Conservation (phyloP, 2,329 filamentous ascomycete genomes). For the Coniochaeta ligniaria region DNA sequence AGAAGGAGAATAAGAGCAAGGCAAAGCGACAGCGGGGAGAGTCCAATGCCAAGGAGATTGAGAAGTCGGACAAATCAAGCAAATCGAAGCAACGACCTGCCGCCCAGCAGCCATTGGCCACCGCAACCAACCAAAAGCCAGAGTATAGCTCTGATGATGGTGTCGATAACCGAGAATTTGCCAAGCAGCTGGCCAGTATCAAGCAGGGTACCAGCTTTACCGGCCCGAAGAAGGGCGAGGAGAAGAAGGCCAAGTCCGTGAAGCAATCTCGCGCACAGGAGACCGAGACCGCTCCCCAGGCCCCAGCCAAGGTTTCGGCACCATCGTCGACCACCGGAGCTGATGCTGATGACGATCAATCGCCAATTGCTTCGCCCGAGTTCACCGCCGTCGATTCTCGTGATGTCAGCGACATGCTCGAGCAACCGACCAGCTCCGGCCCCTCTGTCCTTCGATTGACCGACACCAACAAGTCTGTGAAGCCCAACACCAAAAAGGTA, state of each 20-base stretch:
- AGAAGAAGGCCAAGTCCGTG: constrained; percentile 61
- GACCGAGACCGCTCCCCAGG: constrained; percentile 34
- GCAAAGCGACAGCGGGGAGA: constrained; percentile 28
- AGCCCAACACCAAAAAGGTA: constrained; percentile 45
- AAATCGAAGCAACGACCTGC: constrained; percentile 26
- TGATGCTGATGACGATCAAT: constrained; percentile 77
- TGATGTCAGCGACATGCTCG: constrained; percentile 88
- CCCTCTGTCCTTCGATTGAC: constrained; percentile 76
- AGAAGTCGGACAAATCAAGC: constrained; percentile 16
- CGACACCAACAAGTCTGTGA: constrained; percentile 47
- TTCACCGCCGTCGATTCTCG: constrained; percentile 49
- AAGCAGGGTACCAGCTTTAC: constrained; percentile 61
- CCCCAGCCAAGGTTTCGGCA: constrained; percentile 39
- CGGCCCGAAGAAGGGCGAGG: constrained; percentile 42
- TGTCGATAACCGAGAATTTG: constrained; percentile 68
- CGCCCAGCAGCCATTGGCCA: constrained; percentile 17
- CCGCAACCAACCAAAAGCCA: constrained; percentile 22
- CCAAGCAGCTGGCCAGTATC: constrained; percentile 61
- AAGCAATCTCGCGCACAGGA: constrained; percentile 60
- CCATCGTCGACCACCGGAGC: constrained; percentile 65
- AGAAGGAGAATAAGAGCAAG: constrained; percentile 28
- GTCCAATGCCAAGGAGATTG: constrained; percentile 24
- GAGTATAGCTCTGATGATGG: constrained; percentile 47
- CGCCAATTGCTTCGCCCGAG: constrained; percentile 60
- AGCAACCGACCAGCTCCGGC: constrained; percentile 52